phyloP scores from a whole-genome alignment of 2,329 filamentous ascomycete species.

The Neonectria neomacrospora region DNA sequence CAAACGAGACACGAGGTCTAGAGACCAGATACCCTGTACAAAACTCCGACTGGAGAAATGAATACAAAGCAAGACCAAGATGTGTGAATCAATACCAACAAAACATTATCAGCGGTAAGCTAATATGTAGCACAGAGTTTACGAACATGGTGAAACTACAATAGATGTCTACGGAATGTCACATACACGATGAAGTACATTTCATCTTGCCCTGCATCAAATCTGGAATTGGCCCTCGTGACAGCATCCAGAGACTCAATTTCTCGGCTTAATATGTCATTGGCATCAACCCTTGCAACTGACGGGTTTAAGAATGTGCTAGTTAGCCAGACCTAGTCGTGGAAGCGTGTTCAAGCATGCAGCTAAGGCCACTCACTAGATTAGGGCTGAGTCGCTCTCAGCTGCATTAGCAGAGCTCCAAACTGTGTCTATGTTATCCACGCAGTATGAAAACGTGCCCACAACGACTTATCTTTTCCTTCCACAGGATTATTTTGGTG shows the following conservation, averaged over 20 bases:
- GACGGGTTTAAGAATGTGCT: too few relatives aligned
- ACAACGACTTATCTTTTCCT: slow-evolving; percentile 45
- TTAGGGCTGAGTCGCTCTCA: too few relatives aligned
- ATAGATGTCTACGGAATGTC: too few relatives aligned
- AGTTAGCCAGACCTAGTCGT: background rate
- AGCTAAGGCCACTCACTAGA: too few relatives aligned
- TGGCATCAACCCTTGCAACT: background rate
- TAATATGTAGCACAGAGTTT: too few relatives aligned
- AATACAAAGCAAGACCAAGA: too few relatives aligned
- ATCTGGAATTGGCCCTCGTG: background rate
- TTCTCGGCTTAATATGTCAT: background rate
- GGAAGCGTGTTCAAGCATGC: background rate
- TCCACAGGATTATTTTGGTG: slow-evolving; percentile 44
- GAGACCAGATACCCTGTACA: background rate
- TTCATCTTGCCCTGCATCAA: too few relatives aligned
- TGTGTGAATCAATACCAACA: too few relatives aligned
- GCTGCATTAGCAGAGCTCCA: slow-evolving; percentile 30
- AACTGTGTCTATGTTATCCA: slow-evolving; percentile 10
- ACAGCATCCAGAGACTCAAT: background rate
- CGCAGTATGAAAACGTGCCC: background rate
- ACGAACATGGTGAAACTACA: too few relatives aligned
- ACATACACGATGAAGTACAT: too few relatives aligned
- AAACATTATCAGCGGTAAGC: too few relatives aligned
- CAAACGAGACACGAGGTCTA: background rate
- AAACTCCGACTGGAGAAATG: too few relatives aligned